Percentiles rank a stretch among this genome's conserved stretches.
These are phyloP conservation scores for Fusarium penzigii DNA, from an alignment of 2,329 filamentous ascomycete species.

Conservation along the genomic window DNA sequence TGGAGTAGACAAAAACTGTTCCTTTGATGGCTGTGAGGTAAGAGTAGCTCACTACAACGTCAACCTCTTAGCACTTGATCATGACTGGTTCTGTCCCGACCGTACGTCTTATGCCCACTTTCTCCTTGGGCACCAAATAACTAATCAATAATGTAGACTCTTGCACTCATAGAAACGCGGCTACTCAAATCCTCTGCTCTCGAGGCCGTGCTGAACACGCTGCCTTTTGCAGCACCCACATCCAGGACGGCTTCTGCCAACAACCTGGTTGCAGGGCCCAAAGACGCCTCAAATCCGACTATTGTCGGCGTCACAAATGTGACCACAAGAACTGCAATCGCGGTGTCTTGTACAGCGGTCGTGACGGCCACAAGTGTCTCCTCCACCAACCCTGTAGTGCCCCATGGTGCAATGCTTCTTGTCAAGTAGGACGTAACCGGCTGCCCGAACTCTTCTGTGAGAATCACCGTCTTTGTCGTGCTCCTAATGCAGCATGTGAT, in stretches of 20 bases:
- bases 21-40: background rate
- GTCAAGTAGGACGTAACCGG: background rate
- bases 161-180: background rate
- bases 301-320: conserved; percentile 12
- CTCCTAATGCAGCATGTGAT: conserved; percentile 7
- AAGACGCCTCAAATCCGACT: background rate
- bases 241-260: conserved; percentile 1
- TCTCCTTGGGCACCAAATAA: background rate
- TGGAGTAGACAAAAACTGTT: conserved; percentile 4
- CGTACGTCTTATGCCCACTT: conserved; percentile 5
- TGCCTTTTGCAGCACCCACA: conserved; percentile 7
- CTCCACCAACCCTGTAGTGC: conserved; percentile 18
- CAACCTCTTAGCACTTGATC: background rate
- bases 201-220: background rate
- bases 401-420: conserved; percentile 3
- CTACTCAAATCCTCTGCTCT: conserved; percentile 4
- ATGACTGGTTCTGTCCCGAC: conserved; percentile 7
- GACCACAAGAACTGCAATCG: background rate
- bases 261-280: conserved; percentile 1
- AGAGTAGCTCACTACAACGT: conserved; percentile 4
- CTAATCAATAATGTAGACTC: conserved; percentile 3
- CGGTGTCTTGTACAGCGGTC: background rate
- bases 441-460: conserved; percentile 6
- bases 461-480: conserved; percentile 12
- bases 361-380: conserved; percentile 2